Evolutionary conservation across 2,329 filamentous ascomycete genomes (phyloP), one percentile per base, ranked within the genome.

Genomic region (Aspergillus quadricinctus): DNA sequence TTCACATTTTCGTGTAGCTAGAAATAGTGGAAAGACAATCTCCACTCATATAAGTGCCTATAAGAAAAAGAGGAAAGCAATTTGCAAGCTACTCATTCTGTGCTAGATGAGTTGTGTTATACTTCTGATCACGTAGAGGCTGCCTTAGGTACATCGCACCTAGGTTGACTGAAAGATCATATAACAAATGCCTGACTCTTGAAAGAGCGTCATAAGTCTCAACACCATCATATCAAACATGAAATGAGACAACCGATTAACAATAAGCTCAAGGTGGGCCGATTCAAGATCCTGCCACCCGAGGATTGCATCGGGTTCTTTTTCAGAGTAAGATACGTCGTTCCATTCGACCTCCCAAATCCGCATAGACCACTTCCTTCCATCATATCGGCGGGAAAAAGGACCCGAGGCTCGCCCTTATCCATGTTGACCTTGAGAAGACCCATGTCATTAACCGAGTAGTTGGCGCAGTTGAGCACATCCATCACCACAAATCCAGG

Each of bases 311-410:
- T 46, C 14, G 43, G 5, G 11, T 14, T 23, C 43, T 56, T 40
- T 7, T 19, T 28, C 19, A 25, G 23, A 23, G 29, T 52, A n/a
- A 57, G 43, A 25, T 46, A 23, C 8, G 43, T 46, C 21, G 43
- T 23, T 17, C 23, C 59, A 54, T 57, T 56, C 10, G 37, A 45
- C 19, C 25, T 17, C 28, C 49, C 29, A 57, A 50, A 66, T 23
- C 69, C 68, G 55, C 70, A 72, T 14, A 72, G 54, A 6, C 67
- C 67, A 61, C 67, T 70, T n/a, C 69, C 69, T 3, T 56, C 49
- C 68, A 72, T 66, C 27, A 66, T 52, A 5, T 57, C 25, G 1
- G 55, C 57, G 2, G 68, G 70, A 46, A 64, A 72, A 31, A 71
- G 63, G 5, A 72, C 69, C 3, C 64, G 61, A 3, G 71, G 71